Percentiles rank a stretch among this genome's conserved stretches.
phyloP scores from a whole-genome alignment of 305 asterid species.

The Withania somnifera region DNA sequence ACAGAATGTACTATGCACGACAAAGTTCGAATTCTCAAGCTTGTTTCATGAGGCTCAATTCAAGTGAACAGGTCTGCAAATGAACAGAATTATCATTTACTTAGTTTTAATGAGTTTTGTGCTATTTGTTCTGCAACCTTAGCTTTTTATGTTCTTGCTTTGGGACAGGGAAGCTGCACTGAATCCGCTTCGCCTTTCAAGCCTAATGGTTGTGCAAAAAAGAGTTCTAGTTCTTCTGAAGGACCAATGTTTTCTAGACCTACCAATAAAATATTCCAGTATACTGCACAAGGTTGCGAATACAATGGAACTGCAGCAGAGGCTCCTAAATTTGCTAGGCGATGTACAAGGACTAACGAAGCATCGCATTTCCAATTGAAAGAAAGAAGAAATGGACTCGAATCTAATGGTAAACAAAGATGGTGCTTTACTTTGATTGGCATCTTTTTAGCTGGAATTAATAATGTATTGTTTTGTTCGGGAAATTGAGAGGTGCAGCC shows the following conservation, averaged over 20 bases:
- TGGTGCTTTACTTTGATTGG: neutral
- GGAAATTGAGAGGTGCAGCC: neutral
- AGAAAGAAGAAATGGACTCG: slow-evolving; percentile 15
- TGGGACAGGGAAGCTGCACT: slow-evolving; percentile 25
- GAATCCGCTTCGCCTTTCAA: slow-evolving; percentile 25
- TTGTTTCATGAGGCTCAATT: slow-evolving; percentile 51
- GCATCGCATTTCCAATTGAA: slow-evolving; percentile 12
- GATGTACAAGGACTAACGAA: slow-evolving; percentile 12
- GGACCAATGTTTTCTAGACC: slow-evolving; percentile 54
- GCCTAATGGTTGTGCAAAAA: slow-evolving; percentile 14
- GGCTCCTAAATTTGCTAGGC: slow-evolving; percentile 44
- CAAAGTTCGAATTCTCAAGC: slow-evolving; percentile 57
- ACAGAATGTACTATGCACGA: slow-evolving; percentile 52
- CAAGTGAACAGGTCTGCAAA: slow-evolving; percentile 31
- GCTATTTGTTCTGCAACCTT: neutral
- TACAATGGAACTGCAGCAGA: slow-evolving; percentile 18
- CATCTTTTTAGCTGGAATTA: neutral
- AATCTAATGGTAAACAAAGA: slow-evolving; percentile 15
- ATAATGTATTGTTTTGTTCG: neutral
- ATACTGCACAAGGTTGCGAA: slow-evolving; percentile 20
- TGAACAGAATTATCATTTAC: neutral
- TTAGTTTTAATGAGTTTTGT: neutral
- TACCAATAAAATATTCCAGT: slow-evolving; percentile 11
- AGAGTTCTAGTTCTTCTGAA: slow-evolving; percentile 13
- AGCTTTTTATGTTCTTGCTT: neutral